Evolutionary conservation across 2,329 filamentous ascomycete species (phyloP), one percentile per base, ranked within the genome.

Genomic region (Colletotrichum trifolii): DNA sequence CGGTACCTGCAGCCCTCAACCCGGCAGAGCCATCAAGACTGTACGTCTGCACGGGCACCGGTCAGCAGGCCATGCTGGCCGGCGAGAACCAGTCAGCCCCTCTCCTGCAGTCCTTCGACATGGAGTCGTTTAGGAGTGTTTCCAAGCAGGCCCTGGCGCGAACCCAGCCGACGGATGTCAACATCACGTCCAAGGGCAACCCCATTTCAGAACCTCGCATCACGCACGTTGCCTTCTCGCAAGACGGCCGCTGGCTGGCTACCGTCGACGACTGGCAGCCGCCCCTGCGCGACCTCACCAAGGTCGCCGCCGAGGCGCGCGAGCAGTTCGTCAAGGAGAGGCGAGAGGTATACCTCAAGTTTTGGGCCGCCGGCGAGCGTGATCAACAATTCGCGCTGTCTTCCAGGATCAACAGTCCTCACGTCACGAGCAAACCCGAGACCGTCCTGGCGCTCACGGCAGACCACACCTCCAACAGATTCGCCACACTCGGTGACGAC

Each of bases 211-310:
- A 97, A 70, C 95, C 96, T 1, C 87, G 91, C 67, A 86, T 97
- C 50, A 90, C 87, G 7, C 87, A 91, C 60, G 81, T 98, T 54
- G 86, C 89, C 47, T 88, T 96, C 70, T 95, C 92, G 47, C 81
- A 85, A 54, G 91, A 98, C 73, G 95, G 95, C 15, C 85, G 88
- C 69, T 98, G 95, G 94, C 85, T 99, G 62, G 94, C 91, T 5
- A 97, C 93, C 2, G 87, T 97, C 1, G 96, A 99, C 74, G 92
- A 94, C 72, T 99, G 96, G 96, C 85, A 86, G 55, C 94, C 94
- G 1, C 88, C 92, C 9, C 79, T 81, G 11, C 82, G 86, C 65
- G 94, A 97, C 73, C 78, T 92, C 12, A 84, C 87, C 43, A 84
- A 73, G 48, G 70, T 78, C 1, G 66, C 70, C 35, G 77, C 79